Evolutionary conservation across 2,329 filamentous ascomycete genomes (phyloP).

Genomic region (Penicillium sp.): DNA sequence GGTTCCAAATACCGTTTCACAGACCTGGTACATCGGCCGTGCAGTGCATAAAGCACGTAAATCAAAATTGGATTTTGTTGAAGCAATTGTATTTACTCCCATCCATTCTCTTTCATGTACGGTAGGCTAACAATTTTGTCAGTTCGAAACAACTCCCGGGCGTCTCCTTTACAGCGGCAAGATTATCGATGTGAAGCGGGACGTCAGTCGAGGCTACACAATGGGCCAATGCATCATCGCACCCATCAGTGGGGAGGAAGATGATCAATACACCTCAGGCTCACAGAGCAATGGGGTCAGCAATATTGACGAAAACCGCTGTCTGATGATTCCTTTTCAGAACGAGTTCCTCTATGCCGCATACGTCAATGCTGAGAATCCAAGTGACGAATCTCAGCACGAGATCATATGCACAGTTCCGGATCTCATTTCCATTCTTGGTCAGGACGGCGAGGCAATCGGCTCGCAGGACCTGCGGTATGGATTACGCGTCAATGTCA

Average conservation of each 20-base stretch:
- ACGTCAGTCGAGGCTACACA: conserved; percentile 44
- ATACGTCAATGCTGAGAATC: conserved; percentile 14
- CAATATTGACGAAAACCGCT: conserved; percentile 2
- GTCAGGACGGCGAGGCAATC: conserved; percentile 54
- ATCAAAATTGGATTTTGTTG: conserved; percentile 40
- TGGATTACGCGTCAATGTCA: conserved; percentile 55
- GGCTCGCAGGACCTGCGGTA: conserved; percentile 58
- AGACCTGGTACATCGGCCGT: conserved; percentile 36
- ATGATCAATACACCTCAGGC: conserved; percentile 9
- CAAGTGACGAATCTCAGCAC: conserved; percentile 11
- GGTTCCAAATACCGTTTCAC: conserved; percentile 35
- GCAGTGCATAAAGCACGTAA: conserved; percentile 31
- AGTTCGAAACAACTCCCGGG: conserved; percentile 36
- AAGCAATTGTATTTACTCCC: conserved; percentile 40
- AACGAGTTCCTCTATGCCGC: conserved; percentile 36
- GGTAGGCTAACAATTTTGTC: neutral
- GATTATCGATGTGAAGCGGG: conserved; percentile 49
- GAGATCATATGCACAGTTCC: conserved; percentile 35
- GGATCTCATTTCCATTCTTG: conserved; percentile 44
- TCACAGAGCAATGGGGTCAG: neutral
- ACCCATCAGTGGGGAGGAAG: conserved; percentile 30
- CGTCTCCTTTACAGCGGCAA: conserved; percentile 51
- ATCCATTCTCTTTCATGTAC: neutral
- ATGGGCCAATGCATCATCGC: conserved; percentile 38
- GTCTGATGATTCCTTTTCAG: conserved; percentile 30